Conservation (phyloP, 352 stramenopile species). For the Phytophthora aleatoria region DNA sequence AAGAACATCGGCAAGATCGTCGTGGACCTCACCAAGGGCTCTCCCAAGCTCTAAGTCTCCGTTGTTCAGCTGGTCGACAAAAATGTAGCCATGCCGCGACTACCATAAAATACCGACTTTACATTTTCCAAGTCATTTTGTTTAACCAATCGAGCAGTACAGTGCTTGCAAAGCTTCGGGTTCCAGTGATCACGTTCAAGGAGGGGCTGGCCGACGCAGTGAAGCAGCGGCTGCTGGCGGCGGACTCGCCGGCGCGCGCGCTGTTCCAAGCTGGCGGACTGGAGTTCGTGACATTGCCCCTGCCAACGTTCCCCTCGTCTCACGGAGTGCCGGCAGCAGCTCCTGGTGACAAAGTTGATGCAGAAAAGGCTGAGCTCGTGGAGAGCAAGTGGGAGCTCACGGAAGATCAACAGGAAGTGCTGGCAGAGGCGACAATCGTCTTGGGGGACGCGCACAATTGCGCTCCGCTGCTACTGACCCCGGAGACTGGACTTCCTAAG, state of each 20-base stretch:
- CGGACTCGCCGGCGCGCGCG: constrained; percentile 34
- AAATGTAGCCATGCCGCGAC: constrained; percentile 23
- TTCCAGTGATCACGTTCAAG: constrained; percentile 64
- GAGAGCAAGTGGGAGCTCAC: constrained; percentile 40
- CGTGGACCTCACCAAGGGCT: constrained; percentile 58
- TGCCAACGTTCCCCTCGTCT: constrained; percentile 30
- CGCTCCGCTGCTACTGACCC: constrained; percentile 46
- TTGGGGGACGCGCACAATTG: constrained; percentile 57
- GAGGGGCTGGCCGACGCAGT: constrained; percentile 46
- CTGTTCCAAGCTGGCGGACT: constrained; percentile 48
- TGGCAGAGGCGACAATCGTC: constrained; percentile 48
- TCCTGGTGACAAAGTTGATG: constrained; percentile 14
- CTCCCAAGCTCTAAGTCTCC: constrained; percentile 27
- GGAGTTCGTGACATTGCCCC: constrained; percentile 45
- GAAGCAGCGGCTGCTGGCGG: constrained; percentile 35
- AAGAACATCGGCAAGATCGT: constrained; percentile 87
- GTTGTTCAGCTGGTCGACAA: constrained; percentile 3
- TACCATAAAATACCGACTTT: constrained; percentile 5
- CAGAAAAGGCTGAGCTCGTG: constrained; percentile 3
- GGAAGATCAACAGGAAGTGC: constrained; percentile 38
- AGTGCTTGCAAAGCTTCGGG: constrained; percentile 47
- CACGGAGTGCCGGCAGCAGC: constrained; percentile 29
- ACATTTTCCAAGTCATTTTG: constrained; percentile 19
- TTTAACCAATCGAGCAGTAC: constrained; percentile 13
- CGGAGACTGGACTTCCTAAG: constrained; percentile 17